Evolutionary conservation across 306 rosid genomes (phyloP).

Genomic region (Canavalia gladiata): DNA sequence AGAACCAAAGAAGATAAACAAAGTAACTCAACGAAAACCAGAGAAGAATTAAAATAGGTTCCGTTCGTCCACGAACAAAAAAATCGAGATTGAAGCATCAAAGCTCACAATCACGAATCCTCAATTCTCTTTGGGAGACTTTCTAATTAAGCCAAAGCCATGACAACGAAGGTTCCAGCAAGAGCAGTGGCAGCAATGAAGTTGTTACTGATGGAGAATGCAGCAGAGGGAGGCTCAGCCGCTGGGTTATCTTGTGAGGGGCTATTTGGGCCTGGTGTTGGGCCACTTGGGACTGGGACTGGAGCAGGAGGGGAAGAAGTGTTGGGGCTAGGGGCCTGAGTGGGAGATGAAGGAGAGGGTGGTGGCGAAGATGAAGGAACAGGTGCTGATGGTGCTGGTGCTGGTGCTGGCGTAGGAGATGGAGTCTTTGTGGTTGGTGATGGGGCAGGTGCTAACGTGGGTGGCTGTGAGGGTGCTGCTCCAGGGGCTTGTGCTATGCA

Average conservation of each 20-base stretch:
- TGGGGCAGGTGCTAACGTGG: conserved; percentile 51
- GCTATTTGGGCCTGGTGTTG: conserved; percentile 21
- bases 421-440: conserved; percentile 29
- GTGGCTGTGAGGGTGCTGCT: conserved; percentile 57
- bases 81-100: conserved; percentile 45
- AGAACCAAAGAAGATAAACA: not conserved
- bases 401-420: not conserved
- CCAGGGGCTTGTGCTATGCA: conserved; percentile 87
- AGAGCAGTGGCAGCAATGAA: conserved; percentile 69
- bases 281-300: conserved; percentile 20
- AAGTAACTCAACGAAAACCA: not conserved
- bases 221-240: conserved; percentile 50
- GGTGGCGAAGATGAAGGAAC: conserved; percentile 40
- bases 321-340: conserved; percentile 37
- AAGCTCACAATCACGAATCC: not conserved
- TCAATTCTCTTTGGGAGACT: not conserved
- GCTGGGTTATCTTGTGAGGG: conserved; percentile 33
- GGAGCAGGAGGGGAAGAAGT: conserved; percentile 33
- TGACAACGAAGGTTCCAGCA: conserved; percentile 68
- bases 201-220: conserved; percentile 58
- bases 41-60: conserved; percentile 49
- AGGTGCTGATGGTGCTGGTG: conserved; percentile 26
- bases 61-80: conserved; percentile 51
- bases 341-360: conserved; percentile 18
- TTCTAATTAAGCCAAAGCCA: conserved; percentile 65